Percentiles rank a stretch among this genome's conserved stretches.
phyloP scores from a whole-genome alignment of 2,329 filamentous ascomycete species.

The Cladorrhinum sp. region DNA sequence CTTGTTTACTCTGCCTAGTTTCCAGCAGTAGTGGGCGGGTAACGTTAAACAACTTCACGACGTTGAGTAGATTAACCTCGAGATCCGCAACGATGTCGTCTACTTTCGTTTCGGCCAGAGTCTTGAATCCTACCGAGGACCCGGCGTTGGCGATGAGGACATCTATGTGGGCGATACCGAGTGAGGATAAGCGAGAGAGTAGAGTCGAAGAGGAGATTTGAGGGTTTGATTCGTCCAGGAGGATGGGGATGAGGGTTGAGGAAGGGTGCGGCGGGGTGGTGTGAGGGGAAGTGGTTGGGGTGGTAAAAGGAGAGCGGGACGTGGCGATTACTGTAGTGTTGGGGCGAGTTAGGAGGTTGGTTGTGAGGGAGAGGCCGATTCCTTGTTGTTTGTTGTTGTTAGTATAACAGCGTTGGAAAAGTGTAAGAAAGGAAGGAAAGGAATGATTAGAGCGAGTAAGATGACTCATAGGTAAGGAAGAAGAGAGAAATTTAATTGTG shows the following conservation, averaged over 20 bases:
- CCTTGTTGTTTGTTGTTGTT: slow-evolving; percentile 16
- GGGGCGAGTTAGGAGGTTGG: slow-evolving; percentile 26
- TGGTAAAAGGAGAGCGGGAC: slow-evolving; percentile 22
- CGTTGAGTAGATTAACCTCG: slow-evolving; percentile 26
- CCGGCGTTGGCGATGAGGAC: slow-evolving; percentile 32
- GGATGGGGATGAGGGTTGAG: slow-evolving; percentile 22
- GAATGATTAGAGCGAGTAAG: too few species aligned
- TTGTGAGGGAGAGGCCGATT: slow-evolving; percentile 26
- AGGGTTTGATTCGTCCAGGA: slow-evolving; percentile 23
- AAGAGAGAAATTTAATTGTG: too few species aligned
- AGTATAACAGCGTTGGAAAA: neutral
- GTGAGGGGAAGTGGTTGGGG: slow-evolving; percentile 70
- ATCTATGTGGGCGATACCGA: slow-evolving; percentile 23
- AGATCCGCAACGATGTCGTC: slow-evolving; percentile 25
- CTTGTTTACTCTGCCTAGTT: neutral
- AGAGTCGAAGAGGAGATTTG: slow-evolving; percentile 17
- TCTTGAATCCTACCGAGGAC: slow-evolving; percentile 20
- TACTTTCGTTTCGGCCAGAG: slow-evolving; percentile 20
- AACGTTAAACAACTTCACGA: slow-evolving; percentile 27
- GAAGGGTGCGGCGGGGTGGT: slow-evolving; percentile 42
- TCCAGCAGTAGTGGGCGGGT: slow-evolving; percentile 24
- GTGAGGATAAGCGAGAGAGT: slow-evolving; percentile 10
- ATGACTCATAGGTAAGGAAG: too few species aligned
- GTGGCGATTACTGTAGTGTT: slow-evolving; percentile 29
- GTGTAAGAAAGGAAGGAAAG: neutral